Evolutionary conservation across 495 filamentous ascomycete genomes (phyloP).

Genomic region (Haplographium delicatum): DNA sequence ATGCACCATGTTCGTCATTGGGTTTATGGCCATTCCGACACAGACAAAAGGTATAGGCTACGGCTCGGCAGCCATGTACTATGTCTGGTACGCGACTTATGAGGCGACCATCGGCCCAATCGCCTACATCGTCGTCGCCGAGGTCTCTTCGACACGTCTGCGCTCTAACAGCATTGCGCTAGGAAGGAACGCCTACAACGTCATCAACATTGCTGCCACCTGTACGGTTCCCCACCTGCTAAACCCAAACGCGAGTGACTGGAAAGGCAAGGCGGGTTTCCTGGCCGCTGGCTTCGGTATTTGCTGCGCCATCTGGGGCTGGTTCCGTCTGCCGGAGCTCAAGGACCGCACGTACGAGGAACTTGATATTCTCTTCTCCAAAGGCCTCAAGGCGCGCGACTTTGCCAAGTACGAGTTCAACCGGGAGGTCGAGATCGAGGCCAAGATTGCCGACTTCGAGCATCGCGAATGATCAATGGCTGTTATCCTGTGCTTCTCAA

Average conservation of each 20-base stretch:
- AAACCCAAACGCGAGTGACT: constrained; percentile 39
- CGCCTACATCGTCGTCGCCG: constrained; percentile 12
- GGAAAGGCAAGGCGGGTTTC: constrained; percentile 46
- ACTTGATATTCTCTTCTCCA: constrained; percentile 26
- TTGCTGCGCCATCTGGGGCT: constrained; percentile 30
- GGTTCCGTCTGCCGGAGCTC: constrained; percentile 51
- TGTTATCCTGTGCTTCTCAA: no score
- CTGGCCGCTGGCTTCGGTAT: constrained; percentile 49
- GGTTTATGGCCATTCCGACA: no score
- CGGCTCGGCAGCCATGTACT: neutral
- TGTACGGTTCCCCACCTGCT: neutral
- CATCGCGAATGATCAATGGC: neutral
- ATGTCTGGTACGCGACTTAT: no score
- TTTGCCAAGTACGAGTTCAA: neutral
- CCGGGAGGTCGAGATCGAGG: neutral
- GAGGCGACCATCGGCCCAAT: constrained; percentile 16
- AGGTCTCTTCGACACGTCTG: constrained; percentile 10
- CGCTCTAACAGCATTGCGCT: constrained; percentile 12
- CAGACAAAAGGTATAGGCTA: no score
- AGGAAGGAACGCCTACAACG: constrained; percentile 10
- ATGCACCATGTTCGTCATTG: no score
- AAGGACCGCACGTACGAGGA: constrained; percentile 56
- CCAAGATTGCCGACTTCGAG: neutral
- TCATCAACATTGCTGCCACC: constrained; percentile 7
- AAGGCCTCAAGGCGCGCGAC: neutral